Conservation (phyloP, 345 rosid genomes). For the Viola odorata region DNA sequence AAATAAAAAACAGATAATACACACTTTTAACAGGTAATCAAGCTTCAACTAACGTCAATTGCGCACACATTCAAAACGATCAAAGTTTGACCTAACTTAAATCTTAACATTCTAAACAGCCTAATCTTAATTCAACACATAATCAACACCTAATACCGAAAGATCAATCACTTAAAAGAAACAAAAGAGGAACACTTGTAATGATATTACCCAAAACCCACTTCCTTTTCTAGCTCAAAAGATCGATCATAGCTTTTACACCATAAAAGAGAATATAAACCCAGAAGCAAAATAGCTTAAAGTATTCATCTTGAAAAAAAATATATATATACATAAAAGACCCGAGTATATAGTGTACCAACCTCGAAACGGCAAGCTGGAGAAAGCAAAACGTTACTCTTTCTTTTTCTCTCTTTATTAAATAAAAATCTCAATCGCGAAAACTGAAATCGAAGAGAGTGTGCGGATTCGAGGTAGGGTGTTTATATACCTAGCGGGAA, state of each 20-base stretch:
- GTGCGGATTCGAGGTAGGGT: conserved; percentile 15
- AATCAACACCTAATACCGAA: background rate
- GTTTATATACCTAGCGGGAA: conserved; percentile 53
- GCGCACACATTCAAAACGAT: conserved; percentile 14
- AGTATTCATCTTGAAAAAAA: background rate
- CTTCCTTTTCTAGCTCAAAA: conserved; percentile 8
- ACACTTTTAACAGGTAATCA: conserved; percentile 4
- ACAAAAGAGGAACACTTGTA: background rate
- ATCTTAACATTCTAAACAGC: conserved; percentile 7
- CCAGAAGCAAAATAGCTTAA: background rate
- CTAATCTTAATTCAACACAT: background rate
- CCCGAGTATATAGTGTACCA: conserved; percentile 5
- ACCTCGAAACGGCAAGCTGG: conserved; percentile 37
- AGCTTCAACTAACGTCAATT: conserved; percentile 13
- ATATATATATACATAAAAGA: background rate
- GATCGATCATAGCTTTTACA: conserved; percentile 20
- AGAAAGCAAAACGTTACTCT: conserved; percentile 32
- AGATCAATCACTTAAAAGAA: conserved; percentile 19
- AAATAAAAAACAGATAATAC: background rate
- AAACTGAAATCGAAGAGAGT: conserved; percentile 12
- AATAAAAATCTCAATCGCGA: conserved; percentile 2
- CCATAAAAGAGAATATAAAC: background rate
- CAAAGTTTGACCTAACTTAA: conserved; percentile 9
- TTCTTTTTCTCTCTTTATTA: conserved; percentile 2
- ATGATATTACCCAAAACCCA: conserved; percentile 2